These are phyloP conservation scores for Lachnellula hyalina DNA, from an alignment of 2,329 filamentous ascomycete species.

Conservation along the genomic window DNA sequence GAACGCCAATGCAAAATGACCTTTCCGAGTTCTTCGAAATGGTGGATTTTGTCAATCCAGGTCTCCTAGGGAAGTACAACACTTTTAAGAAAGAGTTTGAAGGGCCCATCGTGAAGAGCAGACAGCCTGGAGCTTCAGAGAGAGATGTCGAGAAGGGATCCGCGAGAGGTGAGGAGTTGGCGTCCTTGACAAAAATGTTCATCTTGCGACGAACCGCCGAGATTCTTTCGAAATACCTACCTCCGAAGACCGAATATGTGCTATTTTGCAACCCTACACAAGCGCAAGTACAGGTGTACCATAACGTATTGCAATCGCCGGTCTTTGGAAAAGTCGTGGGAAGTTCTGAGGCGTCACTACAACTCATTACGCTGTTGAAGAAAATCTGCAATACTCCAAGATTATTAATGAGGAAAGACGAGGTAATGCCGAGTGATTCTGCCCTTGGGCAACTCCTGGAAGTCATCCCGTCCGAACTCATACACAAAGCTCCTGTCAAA, in stretches of 20 bases:
- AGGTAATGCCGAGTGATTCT: conserved; percentile 28
- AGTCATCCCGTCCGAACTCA: conserved; percentile 48
- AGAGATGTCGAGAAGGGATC: conserved; percentile 67
- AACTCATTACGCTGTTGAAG: conserved; percentile 67
- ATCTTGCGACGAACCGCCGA: conserved; percentile 83
- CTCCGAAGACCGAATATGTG: conserved; percentile 94
- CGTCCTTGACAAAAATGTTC: conserved; percentile 86
- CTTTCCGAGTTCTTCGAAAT: conserved; percentile 90
- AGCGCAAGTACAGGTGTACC: conserved; percentile 86
- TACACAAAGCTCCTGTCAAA: conserved; percentile 47
- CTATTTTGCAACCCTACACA: conserved; percentile 86
- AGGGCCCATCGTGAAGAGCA: conserved; percentile 73
- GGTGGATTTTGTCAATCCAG: conserved; percentile 86
- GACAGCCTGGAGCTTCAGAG: conserved; percentile 45
- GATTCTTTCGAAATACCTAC: conserved; percentile 81
- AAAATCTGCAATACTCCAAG: conserved; percentile 70
- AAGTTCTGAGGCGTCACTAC: conserved; percentile 56
- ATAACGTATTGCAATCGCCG: conserved; percentile 58
- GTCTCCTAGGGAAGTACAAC: conserved; percentile 87
- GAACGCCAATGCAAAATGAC: conserved; percentile 94
- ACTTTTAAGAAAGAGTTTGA: conserved; percentile 96
- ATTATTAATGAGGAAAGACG: conserved; percentile 48
- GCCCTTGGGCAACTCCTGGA: conserved; percentile 41
- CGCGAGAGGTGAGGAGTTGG: conserved; percentile 76
- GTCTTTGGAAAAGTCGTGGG: conserved; percentile 58